Evolutionary conservation across 805 yeast species (phyloP), one percentile per base, ranked within the genome.

Genomic region (Metschnikowia hibisci): DNA sequence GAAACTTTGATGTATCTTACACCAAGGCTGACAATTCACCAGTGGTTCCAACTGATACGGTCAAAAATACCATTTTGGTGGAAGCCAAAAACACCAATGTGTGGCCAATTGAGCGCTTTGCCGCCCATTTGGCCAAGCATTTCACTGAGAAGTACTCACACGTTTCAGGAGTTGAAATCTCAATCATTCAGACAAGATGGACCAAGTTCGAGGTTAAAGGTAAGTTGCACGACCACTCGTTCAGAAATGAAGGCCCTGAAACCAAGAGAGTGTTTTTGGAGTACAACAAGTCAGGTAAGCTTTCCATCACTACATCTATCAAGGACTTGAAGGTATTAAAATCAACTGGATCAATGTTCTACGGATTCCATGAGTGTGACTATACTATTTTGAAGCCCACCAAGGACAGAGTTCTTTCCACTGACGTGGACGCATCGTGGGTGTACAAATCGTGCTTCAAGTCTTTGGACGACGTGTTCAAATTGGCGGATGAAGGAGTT

Each of bases 21-120:
- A 90, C 96, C 39, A 58, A 82, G 45, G 96, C 96, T 30, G 95
- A 90, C 67, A 90, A 90, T 70, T 61, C 85, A 2, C 78, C 85
- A n/a, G 81, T 90, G 57, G 95, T 90, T 39, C 96, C 97, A 46
- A 90, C 97, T 7, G 96, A 89, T 65, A 87, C 96, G 1, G 89
- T 88, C 43, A 89, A 89, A 67, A 89, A 89, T 74, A 89, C 96
- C 40, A 80, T 87, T 51, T 74, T 85, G 60, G 75, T 90, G 27
- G 82, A 86, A 52, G 96, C 96, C 51, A 86, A 84, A 67, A 81
- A 77, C 58, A 75, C 79, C 39, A 87, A 88, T 50, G 91, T 85
- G 39, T 86, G 90, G 85, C 96, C 96, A 46, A 82, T 86, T 52
- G 97, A 90, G 74, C 74, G 84, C 44, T 90, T 87, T 64, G 96